Evolutionary conservation across 495 filamentous ascomycete species (phyloP).

Genomic region (Cudoniella acicularis): DNA sequence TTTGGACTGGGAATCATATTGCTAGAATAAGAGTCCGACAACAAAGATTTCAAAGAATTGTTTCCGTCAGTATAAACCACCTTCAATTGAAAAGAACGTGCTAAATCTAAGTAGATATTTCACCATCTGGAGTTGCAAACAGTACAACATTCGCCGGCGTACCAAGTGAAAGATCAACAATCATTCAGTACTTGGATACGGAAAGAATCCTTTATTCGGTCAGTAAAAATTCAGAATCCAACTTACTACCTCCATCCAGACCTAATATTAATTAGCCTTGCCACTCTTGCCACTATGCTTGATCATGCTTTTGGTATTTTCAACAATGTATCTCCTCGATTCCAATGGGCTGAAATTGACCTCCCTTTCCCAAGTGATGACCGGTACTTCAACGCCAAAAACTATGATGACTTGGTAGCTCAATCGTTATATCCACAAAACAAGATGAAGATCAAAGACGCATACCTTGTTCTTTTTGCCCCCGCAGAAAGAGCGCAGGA

Average conservation of each 20-base stretch:
- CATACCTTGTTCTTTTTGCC: slow-evolving; percentile 8
- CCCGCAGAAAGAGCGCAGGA: neutral
- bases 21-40: slow-evolving; percentile 24
- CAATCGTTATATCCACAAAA: neutral
- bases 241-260: neutral
- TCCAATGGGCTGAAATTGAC: slow-evolving; percentile 26
- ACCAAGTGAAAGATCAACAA: slow-evolving; percentile 14
- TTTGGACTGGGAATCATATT: slow-evolving; percentile 23
- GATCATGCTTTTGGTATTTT: slow-evolving; percentile 27
- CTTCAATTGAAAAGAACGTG: neutral
- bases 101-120: slow-evolving; percentile 17
- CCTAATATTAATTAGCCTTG: slow-evolving; percentile 3
- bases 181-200: slow-evolving; percentile 22
- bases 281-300: slow-evolving; percentile 20
- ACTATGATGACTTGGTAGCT: slow-evolving; percentile 15
- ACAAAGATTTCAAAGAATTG: slow-evolving; percentile 21
- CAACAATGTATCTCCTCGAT: slow-evolving; percentile 24
- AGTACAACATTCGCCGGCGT: slow-evolving; percentile 9
- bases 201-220: slow-evolving; percentile 20
- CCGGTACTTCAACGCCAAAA: slow-evolving; percentile 19
- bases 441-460: slow-evolving; percentile 23
- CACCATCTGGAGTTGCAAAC: slow-evolving; percentile 19
- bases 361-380: slow-evolving; percentile 20
- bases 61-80: slow-evolving; percentile 13
- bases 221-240: neutral